phyloP scores from a whole-genome alignment of 164 flowering plant species.

The Nymphaea thermarum region DNA sequence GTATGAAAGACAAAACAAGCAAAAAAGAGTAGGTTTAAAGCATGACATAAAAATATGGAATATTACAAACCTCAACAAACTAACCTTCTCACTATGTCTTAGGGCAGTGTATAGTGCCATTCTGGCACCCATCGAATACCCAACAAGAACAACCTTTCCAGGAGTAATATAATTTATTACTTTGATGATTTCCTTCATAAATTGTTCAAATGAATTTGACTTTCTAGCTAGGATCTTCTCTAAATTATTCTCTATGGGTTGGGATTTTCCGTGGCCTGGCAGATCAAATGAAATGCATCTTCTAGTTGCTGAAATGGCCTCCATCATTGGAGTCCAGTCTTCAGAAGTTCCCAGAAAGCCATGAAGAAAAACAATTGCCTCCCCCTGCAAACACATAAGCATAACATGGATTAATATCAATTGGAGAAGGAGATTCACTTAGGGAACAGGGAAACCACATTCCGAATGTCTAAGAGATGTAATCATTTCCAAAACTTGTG shows the following conservation, averaged over 20 bases:
- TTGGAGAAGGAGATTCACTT: no score
- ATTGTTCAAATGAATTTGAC: constrained; percentile 41
- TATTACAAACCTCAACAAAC: not conserved
- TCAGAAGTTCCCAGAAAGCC: constrained; percentile 92
- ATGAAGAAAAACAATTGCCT: constrained; percentile 46
- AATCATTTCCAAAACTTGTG: no score
- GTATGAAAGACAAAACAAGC: not conserved
- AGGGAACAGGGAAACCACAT: no score
- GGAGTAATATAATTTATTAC: constrained; percentile 30
- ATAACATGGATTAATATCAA: no score
- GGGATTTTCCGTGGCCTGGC: constrained; percentile 90
- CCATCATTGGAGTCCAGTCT: constrained; percentile 85
- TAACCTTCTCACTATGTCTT: constrained; percentile 48
- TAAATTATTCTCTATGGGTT: constrained; percentile 10
- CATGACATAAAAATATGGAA: not conserved
- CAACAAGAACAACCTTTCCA: constrained; percentile 51
- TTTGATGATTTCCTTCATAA: constrained; percentile 36
- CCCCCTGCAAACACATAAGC: constrained; percentile 30
- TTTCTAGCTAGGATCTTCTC: constrained; percentile 12
- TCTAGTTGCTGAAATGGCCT: constrained; percentile 56
- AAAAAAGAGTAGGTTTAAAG: no score
- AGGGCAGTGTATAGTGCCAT: constrained; percentile 73
- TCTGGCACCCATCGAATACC: constrained; percentile 98
- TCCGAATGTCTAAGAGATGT: no score
- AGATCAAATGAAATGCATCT: constrained; percentile 85